Evolutionary conservation across 768 basidiomycete species (phyloP).

Genomic region (Coprinopsis cinerea): DNA sequence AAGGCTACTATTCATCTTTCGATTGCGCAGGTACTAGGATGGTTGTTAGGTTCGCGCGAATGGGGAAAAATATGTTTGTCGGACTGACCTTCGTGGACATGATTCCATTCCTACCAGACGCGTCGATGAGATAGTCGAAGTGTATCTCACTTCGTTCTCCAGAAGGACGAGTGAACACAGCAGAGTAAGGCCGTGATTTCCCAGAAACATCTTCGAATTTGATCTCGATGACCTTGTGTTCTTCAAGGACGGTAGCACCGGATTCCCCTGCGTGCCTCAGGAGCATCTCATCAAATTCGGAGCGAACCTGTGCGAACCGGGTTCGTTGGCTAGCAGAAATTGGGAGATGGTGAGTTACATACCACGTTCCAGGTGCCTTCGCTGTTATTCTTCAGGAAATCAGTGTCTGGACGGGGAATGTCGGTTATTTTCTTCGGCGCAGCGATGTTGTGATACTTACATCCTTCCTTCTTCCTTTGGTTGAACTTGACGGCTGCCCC

Average conservation of each 20-base stretch:
- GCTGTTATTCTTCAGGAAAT: constrained; percentile 24
- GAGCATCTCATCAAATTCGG: constrained; percentile 32
- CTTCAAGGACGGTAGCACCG: constrained; percentile 29
- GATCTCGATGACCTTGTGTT: constrained; percentile 24
- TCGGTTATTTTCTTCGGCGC: neutral
- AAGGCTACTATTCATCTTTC: constrained; percentile 26
- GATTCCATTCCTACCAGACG: constrained; percentile 28
- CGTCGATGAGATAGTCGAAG: constrained; percentile 32
- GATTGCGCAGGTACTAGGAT: constrained; percentile 25
- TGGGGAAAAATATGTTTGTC: neutral
- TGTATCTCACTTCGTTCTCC: constrained; percentile 22
- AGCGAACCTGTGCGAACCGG: constrained; percentile 21
- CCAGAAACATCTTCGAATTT: constrained; percentile 17
- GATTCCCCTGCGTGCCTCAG: constrained; percentile 26
- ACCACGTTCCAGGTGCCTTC: constrained; percentile 33
- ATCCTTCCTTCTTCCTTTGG: constrained; percentile 31
- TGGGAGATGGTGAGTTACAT: constrained; percentile 8
- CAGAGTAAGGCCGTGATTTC: constrained; percentile 18
- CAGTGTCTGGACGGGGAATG: constrained; percentile 23
- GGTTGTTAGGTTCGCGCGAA: neutral
- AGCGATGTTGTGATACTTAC: constrained; percentile 18
- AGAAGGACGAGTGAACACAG: constrained; percentile 18
- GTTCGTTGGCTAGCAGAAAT: neutral
- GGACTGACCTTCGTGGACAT: constrained; percentile 27
- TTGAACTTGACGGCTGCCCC: constrained; percentile 38